A percentile compares a stretch with the other conserved stretches of the same genome.
Evolutionary conservation across 768 basidiomycete species (phyloP).

Genomic region (Russula compacta): DNA sequence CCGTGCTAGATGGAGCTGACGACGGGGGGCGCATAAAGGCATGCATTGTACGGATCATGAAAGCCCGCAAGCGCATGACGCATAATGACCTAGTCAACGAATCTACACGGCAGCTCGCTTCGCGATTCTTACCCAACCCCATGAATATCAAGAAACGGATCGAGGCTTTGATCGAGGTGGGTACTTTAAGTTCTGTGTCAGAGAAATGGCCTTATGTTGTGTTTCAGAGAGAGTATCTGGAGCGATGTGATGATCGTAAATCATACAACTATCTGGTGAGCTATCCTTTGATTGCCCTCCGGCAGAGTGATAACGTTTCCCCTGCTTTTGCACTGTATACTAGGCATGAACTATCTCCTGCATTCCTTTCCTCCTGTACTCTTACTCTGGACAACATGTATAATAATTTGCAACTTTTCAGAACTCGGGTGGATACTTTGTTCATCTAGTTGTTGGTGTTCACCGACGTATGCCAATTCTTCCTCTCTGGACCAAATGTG

Average conservation of each 20-base stretch:
- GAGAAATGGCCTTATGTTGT: neutral
- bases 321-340: neutral
- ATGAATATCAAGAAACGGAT: constrained; percentile 86
- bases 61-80: constrained; percentile 80
- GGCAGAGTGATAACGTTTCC: neutral
- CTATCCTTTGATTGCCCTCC: constrained; percentile 1
- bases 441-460: neutral
- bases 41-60: constrained; percentile 96
- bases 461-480: neutral
- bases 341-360: constrained; percentile 14
- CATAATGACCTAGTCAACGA: constrained; percentile 88
- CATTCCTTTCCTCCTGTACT: constrained; percentile 7
- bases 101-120: constrained; percentile 76
- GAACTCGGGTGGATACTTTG: neutral
- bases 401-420: neutral
- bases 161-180: constrained; percentile 86
- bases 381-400: constrained; percentile 9
- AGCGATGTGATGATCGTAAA: constrained; percentile 78
- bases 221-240: constrained; percentile 82
- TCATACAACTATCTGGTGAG: constrained; percentile 76
- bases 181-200: constrained; percentile 20
- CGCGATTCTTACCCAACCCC: constrained; percentile 82
- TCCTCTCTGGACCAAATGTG: too few species aligned
- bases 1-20: neutral
- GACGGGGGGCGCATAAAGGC: constrained; percentile 45